phyloP scores from a whole-genome alignment of 2,329 filamentous ascomycete species.

The Calonectria crousiana region DNA sequence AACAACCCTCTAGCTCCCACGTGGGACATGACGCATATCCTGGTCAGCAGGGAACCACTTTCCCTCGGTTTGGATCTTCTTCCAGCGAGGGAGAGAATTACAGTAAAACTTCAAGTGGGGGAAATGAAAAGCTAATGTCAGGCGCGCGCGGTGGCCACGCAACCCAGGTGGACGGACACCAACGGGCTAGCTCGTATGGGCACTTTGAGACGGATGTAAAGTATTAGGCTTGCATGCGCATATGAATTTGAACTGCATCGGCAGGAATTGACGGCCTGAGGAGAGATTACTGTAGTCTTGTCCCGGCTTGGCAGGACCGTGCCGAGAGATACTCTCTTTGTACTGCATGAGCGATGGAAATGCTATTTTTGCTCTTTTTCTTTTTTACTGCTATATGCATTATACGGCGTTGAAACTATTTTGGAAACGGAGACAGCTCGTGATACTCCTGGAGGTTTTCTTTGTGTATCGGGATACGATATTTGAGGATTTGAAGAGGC shows the following conservation, averaged over 20 bases:
- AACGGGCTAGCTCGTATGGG: constrained; percentile 52
- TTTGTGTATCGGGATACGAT: constrained; percentile 24
- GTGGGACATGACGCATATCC: constrained; percentile 34
- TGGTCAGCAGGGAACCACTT: constrained; percentile 38
- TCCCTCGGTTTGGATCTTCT: constrained; percentile 44
- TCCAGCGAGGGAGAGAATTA: constrained; percentile 38
- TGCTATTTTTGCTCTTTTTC: constrained; percentile 16
- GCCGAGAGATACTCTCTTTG: constrained; percentile 41
- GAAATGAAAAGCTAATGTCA: constrained; percentile 47
- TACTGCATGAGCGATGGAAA: constrained; percentile 38
- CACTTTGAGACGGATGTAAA: constrained; percentile 47
- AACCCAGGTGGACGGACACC: constrained; percentile 45
- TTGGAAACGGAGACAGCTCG: constrained; percentile 36
- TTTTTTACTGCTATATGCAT: neutral
- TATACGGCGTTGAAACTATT: constrained; percentile 27
- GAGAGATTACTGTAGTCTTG: constrained; percentile 31
- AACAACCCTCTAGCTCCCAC: constrained; percentile 45
- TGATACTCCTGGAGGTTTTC: constrained; percentile 25
- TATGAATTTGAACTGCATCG: neutral
- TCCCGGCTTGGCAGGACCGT: constrained; percentile 44
- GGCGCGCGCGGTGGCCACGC: constrained; percentile 39
- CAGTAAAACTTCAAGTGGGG: constrained; percentile 26
- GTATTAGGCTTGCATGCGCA: constrained; percentile 35
- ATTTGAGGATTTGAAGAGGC: neutral
- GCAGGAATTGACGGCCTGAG: neutral